phyloP scores from a whole-genome alignment of 805 yeast genomes.

The Kodamaea hsintzibuensis region DNA sequence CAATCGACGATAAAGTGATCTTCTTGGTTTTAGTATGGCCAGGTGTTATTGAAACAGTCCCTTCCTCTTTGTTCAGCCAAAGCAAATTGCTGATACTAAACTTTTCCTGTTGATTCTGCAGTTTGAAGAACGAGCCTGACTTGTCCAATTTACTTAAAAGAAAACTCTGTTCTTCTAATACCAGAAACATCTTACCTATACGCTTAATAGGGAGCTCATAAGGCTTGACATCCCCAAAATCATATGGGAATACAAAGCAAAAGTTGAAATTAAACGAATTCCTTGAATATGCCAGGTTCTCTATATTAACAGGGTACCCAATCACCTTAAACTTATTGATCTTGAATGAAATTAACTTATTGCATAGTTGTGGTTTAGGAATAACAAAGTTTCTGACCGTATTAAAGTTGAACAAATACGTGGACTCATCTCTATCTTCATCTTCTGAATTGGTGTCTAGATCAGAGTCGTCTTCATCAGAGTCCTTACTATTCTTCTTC shows the following conservation, averaged over 20 bases:
- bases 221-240: constrained; percentile 70
- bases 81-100: constrained; percentile 8
- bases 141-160: constrained; percentile 57
- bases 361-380: constrained; percentile 91
- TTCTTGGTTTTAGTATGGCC: constrained; percentile 37
- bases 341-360: constrained; percentile 72
- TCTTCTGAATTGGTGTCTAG: constrained; percentile 1
- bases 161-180: constrained; percentile 85
- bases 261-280: constrained; percentile 92
- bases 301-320: constrained; percentile 87
- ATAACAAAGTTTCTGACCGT: constrained; percentile 86
- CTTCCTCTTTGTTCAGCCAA: constrained; percentile 6
- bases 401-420: constrained; percentile 68
- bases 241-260: constrained; percentile 85
- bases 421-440: constrained; percentile 1
- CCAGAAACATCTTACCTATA: constrained; percentile 84
- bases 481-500: constrained; percentile 11
- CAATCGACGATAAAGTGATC: constrained; percentile 49
- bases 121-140: constrained; percentile 38
- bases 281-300: constrained; percentile 74
- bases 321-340: constrained; percentile 69
- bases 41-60: constrained; percentile 22
- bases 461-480: constrained; percentile 4
- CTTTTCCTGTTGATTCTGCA: constrained; percentile 4
- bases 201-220: constrained; percentile 84